These are phyloP conservation scores for Quercus agrifolia DNA, from an alignment of 306 rosid genomes.

Conservation along the genomic window DNA sequence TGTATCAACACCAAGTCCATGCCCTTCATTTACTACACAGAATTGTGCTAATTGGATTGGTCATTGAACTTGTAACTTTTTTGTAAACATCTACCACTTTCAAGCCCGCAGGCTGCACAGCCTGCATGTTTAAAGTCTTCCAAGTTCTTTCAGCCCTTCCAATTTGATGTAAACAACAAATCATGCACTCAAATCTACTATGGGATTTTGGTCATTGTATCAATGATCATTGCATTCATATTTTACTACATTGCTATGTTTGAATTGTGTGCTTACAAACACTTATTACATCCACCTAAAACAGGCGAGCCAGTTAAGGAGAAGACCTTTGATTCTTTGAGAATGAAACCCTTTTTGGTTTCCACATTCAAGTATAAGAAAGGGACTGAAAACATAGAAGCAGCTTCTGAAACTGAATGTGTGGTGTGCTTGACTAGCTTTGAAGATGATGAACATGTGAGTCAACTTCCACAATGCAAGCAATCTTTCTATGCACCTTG, in stretches of 20 bases:
- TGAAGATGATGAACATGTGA: conserved; percentile 15
- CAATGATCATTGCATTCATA: not conserved
- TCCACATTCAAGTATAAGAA: conserved; percentile 8
- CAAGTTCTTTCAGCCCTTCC: not conserved
- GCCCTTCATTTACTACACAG: not conserved
- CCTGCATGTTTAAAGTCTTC: not conserved
- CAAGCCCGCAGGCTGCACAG: not conserved
- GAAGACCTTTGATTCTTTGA: not conserved
- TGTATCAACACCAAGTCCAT: not conserved
- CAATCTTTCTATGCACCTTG: conserved; percentile 26
- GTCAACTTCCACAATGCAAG: conserved; percentile 23
- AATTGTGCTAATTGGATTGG: not conserved
- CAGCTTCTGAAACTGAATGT: not conserved
- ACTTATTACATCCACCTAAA: not conserved
- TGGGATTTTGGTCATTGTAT: conserved; percentile 2
- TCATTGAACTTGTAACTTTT: not conserved
- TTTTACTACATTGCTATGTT: not conserved
- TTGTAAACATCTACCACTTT: not conserved
- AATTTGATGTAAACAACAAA: not conserved
- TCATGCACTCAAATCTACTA: conserved; percentile 5
- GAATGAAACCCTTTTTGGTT: not conserved
- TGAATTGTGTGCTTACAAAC: conserved; percentile 7
- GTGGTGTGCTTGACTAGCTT: conserved; percentile 20
- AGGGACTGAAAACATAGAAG: not conserved
- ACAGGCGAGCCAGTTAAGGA: not conserved